These are phyloP conservation scores for Prunus mira DNA, from an alignment of 306 rosid species.

Conservation along the genomic window DNA sequence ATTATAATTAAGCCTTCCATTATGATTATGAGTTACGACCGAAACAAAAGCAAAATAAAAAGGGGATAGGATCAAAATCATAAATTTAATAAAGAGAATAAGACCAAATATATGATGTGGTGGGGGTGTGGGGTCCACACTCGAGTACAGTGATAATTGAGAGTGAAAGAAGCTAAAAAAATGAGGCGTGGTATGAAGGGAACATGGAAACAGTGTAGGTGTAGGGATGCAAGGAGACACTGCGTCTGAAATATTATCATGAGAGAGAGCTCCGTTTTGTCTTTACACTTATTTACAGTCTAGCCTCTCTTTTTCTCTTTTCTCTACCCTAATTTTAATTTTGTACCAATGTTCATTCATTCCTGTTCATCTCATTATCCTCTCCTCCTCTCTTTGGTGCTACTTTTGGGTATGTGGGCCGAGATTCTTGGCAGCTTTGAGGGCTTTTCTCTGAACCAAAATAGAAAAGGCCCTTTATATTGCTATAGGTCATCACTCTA, in stretches of 20 bases:
- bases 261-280: conserved; percentile 37
- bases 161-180: conserved; percentile 24
- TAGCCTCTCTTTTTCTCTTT: too few species aligned
- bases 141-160: conserved; percentile 27
- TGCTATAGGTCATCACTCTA: background rate
- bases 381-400: background rate
- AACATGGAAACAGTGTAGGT: conserved; percentile 39
- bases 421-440: conserved; percentile 23
- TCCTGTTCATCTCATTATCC: background rate
- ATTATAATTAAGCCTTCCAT: conserved; percentile 1
- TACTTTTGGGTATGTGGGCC: conserved; percentile 21
- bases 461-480: background rate
- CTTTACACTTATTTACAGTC: too few species aligned
- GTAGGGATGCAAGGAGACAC: conserved; percentile 72
- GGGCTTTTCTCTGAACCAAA: conserved; percentile 3
- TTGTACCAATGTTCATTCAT: background rate
- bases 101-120: background rate
- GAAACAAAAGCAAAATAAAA: background rate
- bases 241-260: conserved; percentile 41
- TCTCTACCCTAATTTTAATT: background rate
- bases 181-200: conserved; percentile 56
- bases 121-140: conserved; percentile 7
- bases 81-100: background rate
- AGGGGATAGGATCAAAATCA: background rate
- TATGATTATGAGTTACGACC: background rate